Conservation (phyloP, 106 monocot species). For the Phalaenopsis aphrodite region DNA sequence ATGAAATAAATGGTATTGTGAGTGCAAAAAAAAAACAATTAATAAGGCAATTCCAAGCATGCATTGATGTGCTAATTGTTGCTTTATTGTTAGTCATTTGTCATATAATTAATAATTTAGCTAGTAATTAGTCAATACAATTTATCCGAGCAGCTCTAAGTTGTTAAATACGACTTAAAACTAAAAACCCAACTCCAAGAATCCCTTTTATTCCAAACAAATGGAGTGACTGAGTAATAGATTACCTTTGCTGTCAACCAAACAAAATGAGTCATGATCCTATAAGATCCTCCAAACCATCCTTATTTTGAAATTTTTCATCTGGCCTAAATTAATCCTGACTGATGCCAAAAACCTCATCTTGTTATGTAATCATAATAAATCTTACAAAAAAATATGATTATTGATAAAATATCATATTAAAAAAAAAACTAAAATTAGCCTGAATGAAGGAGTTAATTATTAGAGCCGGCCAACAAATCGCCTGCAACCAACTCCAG, state of each 20-base stretch:
- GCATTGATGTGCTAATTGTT: not conserved
- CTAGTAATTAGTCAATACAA: not conserved
- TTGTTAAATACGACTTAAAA: not conserved
- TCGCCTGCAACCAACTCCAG: too few species aligned
- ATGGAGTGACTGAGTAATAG: not conserved
- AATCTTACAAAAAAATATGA: not conserved
- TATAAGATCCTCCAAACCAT: not conserved
- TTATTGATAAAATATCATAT: not conserved
- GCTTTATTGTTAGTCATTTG: not conserved
- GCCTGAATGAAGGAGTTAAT: not conserved
- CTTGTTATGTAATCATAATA: not conserved
- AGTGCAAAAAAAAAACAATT: too few species aligned
- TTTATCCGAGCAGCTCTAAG: not conserved
- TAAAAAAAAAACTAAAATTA: not conserved
- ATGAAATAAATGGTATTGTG: too few species aligned
- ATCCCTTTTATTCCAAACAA: not conserved
- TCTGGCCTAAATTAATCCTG: not conserved
- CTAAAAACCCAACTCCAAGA: not conserved
- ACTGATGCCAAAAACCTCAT: not conserved
- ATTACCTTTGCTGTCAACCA: not conserved
- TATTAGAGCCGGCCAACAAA: too few species aligned
- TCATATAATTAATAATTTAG: not conserved
- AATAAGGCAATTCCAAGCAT: not conserved
- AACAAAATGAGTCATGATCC: not conserved
- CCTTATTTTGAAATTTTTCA: not conserved